Conservation (phyloP, 2,329 filamentous ascomycete genomes). For the Sporothrix euskadiensis region DNA sequence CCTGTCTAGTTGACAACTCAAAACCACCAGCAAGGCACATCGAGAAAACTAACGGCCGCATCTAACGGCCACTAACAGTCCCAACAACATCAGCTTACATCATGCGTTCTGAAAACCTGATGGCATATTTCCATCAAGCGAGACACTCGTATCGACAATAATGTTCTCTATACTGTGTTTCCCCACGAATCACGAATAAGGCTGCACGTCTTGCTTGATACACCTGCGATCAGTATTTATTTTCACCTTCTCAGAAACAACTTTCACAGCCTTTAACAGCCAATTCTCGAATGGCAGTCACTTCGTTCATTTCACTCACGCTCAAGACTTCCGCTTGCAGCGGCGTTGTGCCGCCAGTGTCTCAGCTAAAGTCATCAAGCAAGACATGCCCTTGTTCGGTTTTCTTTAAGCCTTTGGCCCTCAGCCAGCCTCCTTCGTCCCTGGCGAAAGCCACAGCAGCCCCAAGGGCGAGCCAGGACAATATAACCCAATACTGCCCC, state of each 20-base stretch:
- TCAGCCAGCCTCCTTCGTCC: constrained; percentile 8
- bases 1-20: neutral
- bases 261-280: neutral
- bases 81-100: neutral
- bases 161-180: neutral
- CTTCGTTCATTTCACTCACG: neutral
- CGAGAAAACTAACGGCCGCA: neutral
- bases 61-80: neutral
- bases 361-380: neutral
- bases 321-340: constrained; percentile 5
- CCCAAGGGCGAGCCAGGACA: too few relatives aligned
- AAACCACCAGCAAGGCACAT: neutral
- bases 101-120: neutral
- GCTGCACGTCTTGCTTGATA: neutral
- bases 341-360: neutral
- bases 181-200: neutral
- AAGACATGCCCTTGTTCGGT: neutral
- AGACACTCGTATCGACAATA: neutral
- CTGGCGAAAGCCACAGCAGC: constrained; percentile 6
- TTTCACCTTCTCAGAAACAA: neutral
- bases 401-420: neutral
- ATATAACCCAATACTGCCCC: neutral
- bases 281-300: too few relatives aligned
- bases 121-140: neutral
- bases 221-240: neutral